A percentile compares a stretch with the other conserved stretches of the same genome.
phyloP scores from a whole-genome alignment of 495 filamentous ascomycete species.

The Penicillium turbatum region DNA sequence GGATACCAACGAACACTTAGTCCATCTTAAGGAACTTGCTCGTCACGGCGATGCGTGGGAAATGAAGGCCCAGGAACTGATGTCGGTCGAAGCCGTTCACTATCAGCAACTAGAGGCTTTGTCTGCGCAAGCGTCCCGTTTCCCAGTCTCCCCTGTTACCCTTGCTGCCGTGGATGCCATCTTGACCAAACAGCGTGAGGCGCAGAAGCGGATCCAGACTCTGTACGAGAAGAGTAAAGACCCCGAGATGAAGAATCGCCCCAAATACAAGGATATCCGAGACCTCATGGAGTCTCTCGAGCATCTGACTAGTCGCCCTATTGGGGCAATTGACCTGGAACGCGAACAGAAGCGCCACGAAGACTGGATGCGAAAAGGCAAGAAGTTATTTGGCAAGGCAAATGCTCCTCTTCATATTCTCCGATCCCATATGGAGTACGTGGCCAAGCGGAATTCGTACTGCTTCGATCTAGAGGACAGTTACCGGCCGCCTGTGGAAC shows the following conservation, averaged over 20 bases:
- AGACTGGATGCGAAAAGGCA: constrained; percentile 98
- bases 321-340: constrained; percentile 87
- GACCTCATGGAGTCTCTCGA: constrained; percentile 83
- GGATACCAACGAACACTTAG: constrained; percentile 70
- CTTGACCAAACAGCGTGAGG: constrained; percentile 92
- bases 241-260: constrained; percentile 69
- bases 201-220: constrained; percentile 77
- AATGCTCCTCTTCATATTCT: constrained; percentile 96
- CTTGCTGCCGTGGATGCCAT: constrained; percentile 83
- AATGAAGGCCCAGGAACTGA: constrained; percentile 86
- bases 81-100: constrained; percentile 81
- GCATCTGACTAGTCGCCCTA: constrained; percentile 86
- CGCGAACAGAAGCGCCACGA: constrained; percentile 94
- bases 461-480: constrained; percentile 94
- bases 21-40: constrained; percentile 69
- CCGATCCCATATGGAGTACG: constrained; percentile 89
- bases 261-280: constrained; percentile 84
- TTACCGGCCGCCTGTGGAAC: constrained; percentile 86
- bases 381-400: constrained; percentile 97
- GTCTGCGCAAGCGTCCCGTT: constrained; percentile 65
- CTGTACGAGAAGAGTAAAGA: constrained; percentile 74
- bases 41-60: constrained; percentile 83
- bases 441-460: constrained; percentile 76
- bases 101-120: constrained; percentile 93
- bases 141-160: constrained; percentile 80